Evolutionary conservation across 306 rosid species (phyloP), one percentile per base, ranked within the genome.

Genomic region (Myrica gale): DNA sequence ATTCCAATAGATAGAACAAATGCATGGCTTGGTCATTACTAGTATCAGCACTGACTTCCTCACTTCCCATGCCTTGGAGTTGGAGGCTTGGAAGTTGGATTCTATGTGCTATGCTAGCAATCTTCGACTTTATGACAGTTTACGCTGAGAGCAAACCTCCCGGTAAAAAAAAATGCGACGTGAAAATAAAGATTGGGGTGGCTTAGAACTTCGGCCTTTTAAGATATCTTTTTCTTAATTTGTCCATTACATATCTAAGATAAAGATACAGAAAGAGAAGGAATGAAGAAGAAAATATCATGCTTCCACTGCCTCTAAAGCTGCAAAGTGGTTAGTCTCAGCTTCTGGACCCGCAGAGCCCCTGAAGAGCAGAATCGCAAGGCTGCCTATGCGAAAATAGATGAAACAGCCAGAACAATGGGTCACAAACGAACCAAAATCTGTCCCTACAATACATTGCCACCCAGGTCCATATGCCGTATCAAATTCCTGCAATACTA

Each of bases 361-460:
- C 76, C 79, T 87, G 80, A 93, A 93, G 44, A 91, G 96, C 83
- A 93, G 88, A 74, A 93, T 74, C 45, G 96, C 87, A 69, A 93
- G 86, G 62, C 86, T 93, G 13, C 96, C 96, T 20, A 91, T 65
- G 72, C 88, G 82, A 77, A 91, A 91, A 82, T 93, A 85, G 68
- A 90, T 93, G 78, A 93, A 93, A 72, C 92, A 87, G 13, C 97
- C 96, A 53, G 80, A 84, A 15, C 89, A 91, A 69, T 91, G 97
- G 0, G 97, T 93, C 82, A 93, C 96, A 86, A 90, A 93, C 1
- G 98, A 93, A 68, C 97, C 94, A 80, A 93, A 93, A 86, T 93
- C 94, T 41, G 91, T 91, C 47, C 98, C 98, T 37, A 89, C 97
- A 32, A 91, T 88, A 82, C 98, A 93, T 77, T 93, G 98, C 97